phyloP scores from a whole-genome alignment of 2,329 filamentous ascomycete species.

The Didymosphaeria variabile region DNA sequence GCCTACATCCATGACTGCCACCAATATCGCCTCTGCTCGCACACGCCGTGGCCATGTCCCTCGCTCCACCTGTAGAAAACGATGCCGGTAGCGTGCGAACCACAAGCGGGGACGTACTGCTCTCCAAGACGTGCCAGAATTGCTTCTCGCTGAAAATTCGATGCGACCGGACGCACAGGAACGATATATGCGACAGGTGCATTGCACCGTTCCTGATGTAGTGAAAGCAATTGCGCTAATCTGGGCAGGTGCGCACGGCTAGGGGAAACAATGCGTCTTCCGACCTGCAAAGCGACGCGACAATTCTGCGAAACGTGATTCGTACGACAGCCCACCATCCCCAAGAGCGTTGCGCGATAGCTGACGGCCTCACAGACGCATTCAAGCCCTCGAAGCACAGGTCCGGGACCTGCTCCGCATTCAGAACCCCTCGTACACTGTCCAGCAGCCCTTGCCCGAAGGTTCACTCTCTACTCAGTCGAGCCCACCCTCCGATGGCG shows the following conservation, averaged over 20 bases:
- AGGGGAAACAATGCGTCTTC: conserved; percentile 48
- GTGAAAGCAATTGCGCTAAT: conserved; percentile 3
- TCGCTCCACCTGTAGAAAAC: conserved; percentile 12
- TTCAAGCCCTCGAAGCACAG: conserved; percentile 50
- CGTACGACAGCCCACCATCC: conserved; percentile 23
- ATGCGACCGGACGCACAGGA: conserved; percentile 39
- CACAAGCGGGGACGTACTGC: conserved; percentile 23
- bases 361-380: conserved; percentile 34
- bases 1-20: conserved; percentile 7
- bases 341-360: neutral
- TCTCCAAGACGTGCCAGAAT: conserved; percentile 47
- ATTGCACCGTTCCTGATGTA: neutral
- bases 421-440: conserved; percentile 26
- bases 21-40: neutral
- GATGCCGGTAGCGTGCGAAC: conserved; percentile 19
- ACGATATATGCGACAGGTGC: conserved; percentile 41
- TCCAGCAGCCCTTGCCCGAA: conserved; percentile 34
- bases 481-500: conserved; percentile 25
- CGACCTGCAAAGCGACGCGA: conserved; percentile 49
- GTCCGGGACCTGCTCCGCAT: conserved; percentile 40
- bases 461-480: conserved; percentile 15
- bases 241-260: conserved; percentile 47
- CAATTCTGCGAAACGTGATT: conserved; percentile 48
- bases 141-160: conserved; percentile 44
- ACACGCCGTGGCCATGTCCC: conserved; percentile 19